Evolutionary conservation across 2,329 filamentous ascomycete genomes (phyloP).

Genomic region (Hypoxylon sp.): DNA sequence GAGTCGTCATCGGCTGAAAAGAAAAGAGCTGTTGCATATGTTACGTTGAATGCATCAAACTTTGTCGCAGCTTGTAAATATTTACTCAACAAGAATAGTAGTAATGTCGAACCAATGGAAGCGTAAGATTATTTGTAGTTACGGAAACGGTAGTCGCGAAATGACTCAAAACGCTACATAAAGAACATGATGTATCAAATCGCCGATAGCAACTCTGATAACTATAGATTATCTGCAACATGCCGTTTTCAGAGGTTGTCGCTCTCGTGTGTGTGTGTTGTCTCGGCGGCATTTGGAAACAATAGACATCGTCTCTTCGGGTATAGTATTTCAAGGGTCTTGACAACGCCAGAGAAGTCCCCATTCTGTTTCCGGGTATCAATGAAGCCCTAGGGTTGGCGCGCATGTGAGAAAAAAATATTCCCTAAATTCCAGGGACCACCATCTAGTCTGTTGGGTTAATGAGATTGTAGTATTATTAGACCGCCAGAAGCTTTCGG

Average conservation of each 20-base stretch:
- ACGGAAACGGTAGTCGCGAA: slow-evolving; percentile 12
- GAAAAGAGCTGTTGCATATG: slow-evolving; percentile 6
- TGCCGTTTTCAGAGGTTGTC: slow-evolving; percentile 20
- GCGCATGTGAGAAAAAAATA: slow-evolving; percentile 32
- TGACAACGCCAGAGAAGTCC: slow-evolving; percentile 8
- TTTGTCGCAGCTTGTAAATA: slow-evolving; percentile 13
- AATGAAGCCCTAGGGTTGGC: slow-evolving; percentile 25
- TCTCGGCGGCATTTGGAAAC: slow-evolving; percentile 17
- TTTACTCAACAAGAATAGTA: slow-evolving; percentile 14
- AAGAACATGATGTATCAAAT: slow-evolving; percentile 21
- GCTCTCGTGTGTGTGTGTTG: slow-evolving; percentile 17
- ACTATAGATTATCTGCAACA: slow-evolving; percentile 22
- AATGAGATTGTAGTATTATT: slow-evolving; percentile 38
- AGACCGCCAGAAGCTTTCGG: slow-evolving; percentile 40
- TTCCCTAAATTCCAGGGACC: slow-evolving; percentile 32
- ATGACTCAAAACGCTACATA: slow-evolving; percentile 16
- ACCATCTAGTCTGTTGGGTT: slow-evolving; percentile 21
- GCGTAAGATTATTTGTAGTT: not conserved
- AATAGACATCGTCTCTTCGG: slow-evolving; percentile 8
- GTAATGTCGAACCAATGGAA: slow-evolving; percentile 2
- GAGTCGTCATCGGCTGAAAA: slow-evolving; percentile 3
- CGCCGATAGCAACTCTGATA: slow-evolving; percentile 8
- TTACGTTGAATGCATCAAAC: slow-evolving; percentile 17
- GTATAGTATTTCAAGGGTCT: slow-evolving; percentile 12
- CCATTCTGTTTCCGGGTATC: slow-evolving; percentile 20